Base-by-base conservation (phyloP, 228 moss, liverwort and hornwort genomes). In the Sphagnum fallax region DNA sequence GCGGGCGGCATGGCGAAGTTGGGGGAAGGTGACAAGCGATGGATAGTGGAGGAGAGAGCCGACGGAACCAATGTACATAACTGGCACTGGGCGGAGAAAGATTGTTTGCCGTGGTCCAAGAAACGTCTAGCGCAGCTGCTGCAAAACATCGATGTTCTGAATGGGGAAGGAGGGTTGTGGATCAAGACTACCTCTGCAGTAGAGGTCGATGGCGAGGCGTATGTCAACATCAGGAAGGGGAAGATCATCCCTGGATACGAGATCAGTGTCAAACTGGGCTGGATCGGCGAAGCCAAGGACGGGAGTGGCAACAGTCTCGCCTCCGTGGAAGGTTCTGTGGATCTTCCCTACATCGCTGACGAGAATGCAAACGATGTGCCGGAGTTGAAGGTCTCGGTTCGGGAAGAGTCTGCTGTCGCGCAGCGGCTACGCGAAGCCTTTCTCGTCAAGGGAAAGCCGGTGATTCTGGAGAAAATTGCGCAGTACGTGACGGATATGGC, bases 61-160 rank as follows among this genome's bases (percentile, higher is more conserved):
- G 98, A 98, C 66, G 98, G 98, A 9, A 84, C 98, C 6, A 98
- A 98, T 66, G 98, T 98, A 52, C 98, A 98, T 80, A 93, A 93
- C 84, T 98, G 98, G 98, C 98, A 98, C 73, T 98, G 98, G 98
- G 80, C 94, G 62, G 98, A 98, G 76, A 98, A 94, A 67, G 93
- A 98, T 76, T 98, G 98, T 69, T 67, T 93, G 60, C 90, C 91
- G 66, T 98, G 98, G 98, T 83, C 93, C 58, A 91, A 80, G 76
- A 94, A 90, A 72, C 82, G 86, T 53, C 88, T 98, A 59, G 87
- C 82, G 58, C 89, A 98, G 76, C 79, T 98, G 62, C 80, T 98
- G 77, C 82, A 85, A 72, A 73, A 84, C 74, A 70, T 92, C 58
- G 11, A 67, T 48, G 78, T 98, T 65, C 73, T 98, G 68, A 83